These are phyloP conservation scores for Stephanodiscus triporus DNA, from an alignment of 108 stramenopile genomes.

Conservation along the genomic window DNA sequence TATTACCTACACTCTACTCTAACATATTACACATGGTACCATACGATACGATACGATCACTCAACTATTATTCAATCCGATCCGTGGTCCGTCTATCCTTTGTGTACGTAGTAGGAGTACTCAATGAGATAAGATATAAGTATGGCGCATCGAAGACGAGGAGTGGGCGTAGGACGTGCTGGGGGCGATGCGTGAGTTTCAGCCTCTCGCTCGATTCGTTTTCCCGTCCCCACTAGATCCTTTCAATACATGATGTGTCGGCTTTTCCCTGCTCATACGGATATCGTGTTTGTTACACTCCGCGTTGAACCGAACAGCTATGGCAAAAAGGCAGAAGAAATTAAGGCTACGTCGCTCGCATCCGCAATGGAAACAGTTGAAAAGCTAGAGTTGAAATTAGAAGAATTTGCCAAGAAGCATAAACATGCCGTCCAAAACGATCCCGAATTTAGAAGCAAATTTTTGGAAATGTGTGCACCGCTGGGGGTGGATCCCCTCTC, in stretches of 20 bases:
- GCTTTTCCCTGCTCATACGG: not conserved
- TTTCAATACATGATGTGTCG: not conserved
- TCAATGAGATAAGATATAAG: no score
- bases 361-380: constrained; percentile 82
- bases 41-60: no score
- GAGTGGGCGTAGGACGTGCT: constrained; percentile 67
- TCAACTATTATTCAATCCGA: no score
- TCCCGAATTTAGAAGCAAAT: constrained; percentile 93
- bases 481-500: constrained; percentile 85
- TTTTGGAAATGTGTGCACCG: constrained; percentile 94
- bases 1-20: no score
- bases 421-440: constrained; percentile 87
- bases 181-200: constrained; percentile 36
- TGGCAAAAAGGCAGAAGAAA: constrained; percentile 76
- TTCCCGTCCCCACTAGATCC: not conserved
- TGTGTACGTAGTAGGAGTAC: no score
- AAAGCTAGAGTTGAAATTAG: constrained; percentile 71
- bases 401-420: constrained; percentile 92
- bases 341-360: constrained; percentile 71
- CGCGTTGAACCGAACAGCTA: not conserved
- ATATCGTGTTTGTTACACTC: not conserved
- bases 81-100: no score
- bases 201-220: not conserved
- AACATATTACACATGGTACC: no score
- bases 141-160: constrained; percentile 74